Percentiles rank a stretch among this genome's conserved stretches.
Conservation (phyloP, 352 stramenopile genomes). For the Pythium chondricola region DNA sequence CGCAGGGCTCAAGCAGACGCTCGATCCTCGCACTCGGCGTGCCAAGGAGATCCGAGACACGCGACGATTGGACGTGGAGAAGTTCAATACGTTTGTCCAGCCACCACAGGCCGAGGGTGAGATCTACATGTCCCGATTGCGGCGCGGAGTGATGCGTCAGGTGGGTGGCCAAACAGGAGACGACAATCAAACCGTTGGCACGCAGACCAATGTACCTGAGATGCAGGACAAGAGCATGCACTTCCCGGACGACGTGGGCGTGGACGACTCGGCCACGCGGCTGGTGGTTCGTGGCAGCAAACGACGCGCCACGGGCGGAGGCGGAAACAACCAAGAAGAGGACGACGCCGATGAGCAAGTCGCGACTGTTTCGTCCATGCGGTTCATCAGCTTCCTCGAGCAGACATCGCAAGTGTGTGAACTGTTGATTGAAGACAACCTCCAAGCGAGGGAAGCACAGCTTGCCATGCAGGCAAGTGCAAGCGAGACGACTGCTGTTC, state of each 20-base stretch:
- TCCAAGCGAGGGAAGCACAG: slow-evolving; percentile 18
- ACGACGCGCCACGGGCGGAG: slow-evolving; percentile 4
- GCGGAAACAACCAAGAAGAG: slow-evolving; percentile 13
- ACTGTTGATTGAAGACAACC: slow-evolving; percentile 45
- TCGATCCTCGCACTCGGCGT: slow-evolving; percentile 53
- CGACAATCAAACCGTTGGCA: slow-evolving; percentile 34
- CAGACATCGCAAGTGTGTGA: slow-evolving; percentile 53
- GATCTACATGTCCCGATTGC: slow-evolving; percentile 41
- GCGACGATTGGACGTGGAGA: slow-evolving; percentile 61
- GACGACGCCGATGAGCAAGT: slow-evolving; percentile 13
- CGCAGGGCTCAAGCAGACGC: slow-evolving; percentile 58
- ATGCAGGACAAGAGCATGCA: slow-evolving; percentile 50
- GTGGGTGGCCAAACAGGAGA: slow-evolving; percentile 58
- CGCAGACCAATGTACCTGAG: slow-evolving; percentile 45
- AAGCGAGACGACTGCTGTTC: not conserved
- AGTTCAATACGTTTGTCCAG: slow-evolving; percentile 59
- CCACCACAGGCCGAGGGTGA: slow-evolving; percentile 53
- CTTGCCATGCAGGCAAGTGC: slow-evolving; percentile 1
- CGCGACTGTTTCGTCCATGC: slow-evolving; percentile 24
- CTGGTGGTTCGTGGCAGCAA: not conserved
- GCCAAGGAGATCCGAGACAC: slow-evolving; percentile 57
- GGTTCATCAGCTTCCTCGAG: slow-evolving; percentile 62
- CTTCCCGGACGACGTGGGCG: slow-evolving; percentile 68
- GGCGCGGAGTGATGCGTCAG: slow-evolving; percentile 43
- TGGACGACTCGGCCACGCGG: slow-evolving; percentile 24